Conservation (phyloP, 805 yeast species). For the Lipomyces starkeyi region DNA sequence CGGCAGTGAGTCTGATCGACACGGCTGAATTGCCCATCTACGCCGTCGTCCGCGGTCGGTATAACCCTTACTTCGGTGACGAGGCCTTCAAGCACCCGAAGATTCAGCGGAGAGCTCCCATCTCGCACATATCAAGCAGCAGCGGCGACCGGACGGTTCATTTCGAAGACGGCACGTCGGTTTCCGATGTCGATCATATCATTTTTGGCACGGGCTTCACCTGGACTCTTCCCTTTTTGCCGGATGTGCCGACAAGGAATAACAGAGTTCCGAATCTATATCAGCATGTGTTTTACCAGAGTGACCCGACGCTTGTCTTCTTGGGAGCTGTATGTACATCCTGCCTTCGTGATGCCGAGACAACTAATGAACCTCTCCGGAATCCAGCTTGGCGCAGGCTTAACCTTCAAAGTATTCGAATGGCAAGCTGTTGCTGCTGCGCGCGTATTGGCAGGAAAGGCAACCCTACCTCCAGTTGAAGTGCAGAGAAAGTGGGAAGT, state of each 20-base stretch:
- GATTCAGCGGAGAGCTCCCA: constrained; percentile 1
- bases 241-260: constrained; percentile 3
- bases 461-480: constrained; percentile 3
- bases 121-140: constrained; percentile 1
- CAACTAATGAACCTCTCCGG: not conserved
- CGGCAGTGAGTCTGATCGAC: constrained; percentile 4
- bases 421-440: constrained; percentile 1
- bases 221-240: constrained; percentile 3
- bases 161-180: not conserved
- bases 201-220: constrained; percentile 1
- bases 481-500: constrained; percentile 4
- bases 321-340: constrained; percentile 4
- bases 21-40: not conserved
- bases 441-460: constrained; percentile 2
- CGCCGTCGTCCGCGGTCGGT: constrained; percentile 4
- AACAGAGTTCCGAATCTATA: constrained; percentile 2
- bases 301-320: constrained; percentile 2
- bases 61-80: constrained; percentile 4
- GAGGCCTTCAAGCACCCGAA: constrained; percentile 1
- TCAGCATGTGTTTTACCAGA: constrained; percentile 2
- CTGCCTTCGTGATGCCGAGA: not conserved
- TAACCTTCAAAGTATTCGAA: constrained; percentile 3
- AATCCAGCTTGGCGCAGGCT: constrained; percentile 3
- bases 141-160: not conserved
- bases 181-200: constrained; percentile 1